Evolutionary conservation across 2,329 filamentous ascomycete species (phyloP), one percentile per base, ranked within the genome.

Genomic region (Aspergillus sp.): DNA sequence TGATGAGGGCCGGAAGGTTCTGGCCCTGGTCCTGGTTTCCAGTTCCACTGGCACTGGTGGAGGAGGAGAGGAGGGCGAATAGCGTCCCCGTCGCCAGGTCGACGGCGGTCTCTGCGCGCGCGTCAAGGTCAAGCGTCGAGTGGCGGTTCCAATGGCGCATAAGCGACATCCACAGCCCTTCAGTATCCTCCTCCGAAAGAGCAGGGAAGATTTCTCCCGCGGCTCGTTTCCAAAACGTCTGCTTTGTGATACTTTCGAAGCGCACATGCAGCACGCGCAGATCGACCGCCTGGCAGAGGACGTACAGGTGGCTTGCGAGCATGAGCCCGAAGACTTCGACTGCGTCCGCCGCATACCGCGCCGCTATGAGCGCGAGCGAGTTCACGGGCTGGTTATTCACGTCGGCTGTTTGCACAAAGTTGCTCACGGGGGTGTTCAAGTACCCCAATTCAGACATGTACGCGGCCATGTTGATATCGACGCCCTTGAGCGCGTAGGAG

Each of bases 311-410:
- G 0, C 81, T 80, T 0, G 87, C 84, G 7, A 74, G 76, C 77
- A 90, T 84, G 57, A 87, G 78, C 0, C 80, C 78, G 1, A 89
- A 70, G 0, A 89, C 64, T 34, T 89, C 85, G 0, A 83, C 78
- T 0, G 87, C 84, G 59, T 84, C 80, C 56, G 83, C 73, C 0
- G 86, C 87, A 51, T 85, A 84, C 2, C 87, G 81, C 0, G 84
- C 83, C 0, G 83, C 82, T 7, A 89, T 77, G 0, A 90, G 31
- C 0, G 88, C 89, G 15, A 91, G 79, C 0, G 85, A 89, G 69
- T 91, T 91, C 64, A 91, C 78, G 0, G 82, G 79, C 71, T 91
- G 88, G 68, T 91, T 91, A 43, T 84, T 79, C 84, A 89, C 88
- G 71, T 91, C 89, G 1, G 89, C 87, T 0, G 82, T 82, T 71